Evolutionary conservation across 257 asterid genomes (phyloP), one percentile per base, ranked within the genome.

Genomic region (Jacaranda mimosifolia): DNA sequence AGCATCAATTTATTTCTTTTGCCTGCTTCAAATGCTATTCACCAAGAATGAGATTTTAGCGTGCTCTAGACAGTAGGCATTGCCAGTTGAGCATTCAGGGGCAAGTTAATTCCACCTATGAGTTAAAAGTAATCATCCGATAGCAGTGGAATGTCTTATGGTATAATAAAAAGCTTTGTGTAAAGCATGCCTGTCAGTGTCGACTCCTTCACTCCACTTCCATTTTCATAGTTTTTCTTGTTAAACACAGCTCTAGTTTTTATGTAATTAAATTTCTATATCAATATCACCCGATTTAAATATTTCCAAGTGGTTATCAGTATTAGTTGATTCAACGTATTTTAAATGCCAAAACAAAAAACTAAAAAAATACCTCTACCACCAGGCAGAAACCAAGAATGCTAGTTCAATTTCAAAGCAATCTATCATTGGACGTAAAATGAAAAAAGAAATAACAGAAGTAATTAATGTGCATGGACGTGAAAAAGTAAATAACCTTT

Each of bases 401-500:
- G 12, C 63, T 26, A 40, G 14, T 9, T 48, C 12, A 72, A 45
- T 12, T 17, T 53, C 58, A 51, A 35, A 60, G 6, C 39, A 74
- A 46, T 69, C 35, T 19, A 26, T 52, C 17, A 56, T 5, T 63
- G 65, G 14, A 70, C 42, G 4, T 38, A 36, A 57, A 51, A 39
- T 56, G 1, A 15, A 13, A 18, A 14, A 52, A 15, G 6, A 51
- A 52, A 49, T 12, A 19, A 65, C 18, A 19, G 55, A 68, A 55
- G 40, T 9, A 43, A 6, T 45, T 10, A 65, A 68, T 49, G 62
- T 7, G 36, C 72, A 73, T 11, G 70, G 63, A 51, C 4, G 12
- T 13, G 45, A 64, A 70, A 51, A 53, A 36, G 8, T 9, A 1
- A 73, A 51, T 60, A 15, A 91, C 98, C 93, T 85, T 74, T 82